Evolutionary conservation across 805 yeast species (phyloP).

Genomic region (Ogataea kodamae): DNA sequence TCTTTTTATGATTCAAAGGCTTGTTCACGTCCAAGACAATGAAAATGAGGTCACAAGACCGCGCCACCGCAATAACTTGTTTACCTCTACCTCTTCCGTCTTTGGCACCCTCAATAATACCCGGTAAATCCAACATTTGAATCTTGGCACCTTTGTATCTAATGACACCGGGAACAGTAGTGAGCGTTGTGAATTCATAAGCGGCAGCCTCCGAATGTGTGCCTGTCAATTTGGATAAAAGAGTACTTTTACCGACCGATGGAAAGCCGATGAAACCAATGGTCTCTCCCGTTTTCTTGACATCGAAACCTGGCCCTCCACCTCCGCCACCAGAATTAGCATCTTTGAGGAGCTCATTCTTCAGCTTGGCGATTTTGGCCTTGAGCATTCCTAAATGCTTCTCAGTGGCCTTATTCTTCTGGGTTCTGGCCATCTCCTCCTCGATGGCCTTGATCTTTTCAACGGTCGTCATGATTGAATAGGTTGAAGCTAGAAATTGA

Average conservation of each 20-base stretch:
- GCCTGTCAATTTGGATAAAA: constrained; percentile 85
- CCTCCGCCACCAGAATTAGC: constrained; percentile 77
- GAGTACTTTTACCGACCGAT: constrained; percentile 87
- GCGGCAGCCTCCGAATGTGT: constrained; percentile 98
- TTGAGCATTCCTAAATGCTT: constrained; percentile 96
- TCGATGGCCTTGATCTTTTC: constrained; percentile 84
- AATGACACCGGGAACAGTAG: constrained; percentile 96
- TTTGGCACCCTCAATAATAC: constrained; percentile 87
- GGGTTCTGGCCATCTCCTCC: constrained; percentile 97
- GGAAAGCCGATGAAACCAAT: constrained; percentile 99
- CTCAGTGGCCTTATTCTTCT: constrained; percentile 95
- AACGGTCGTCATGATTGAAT: constrained; percentile 59
- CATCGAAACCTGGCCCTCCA: constrained; percentile 95
- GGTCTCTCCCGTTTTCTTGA: constrained; percentile 96
- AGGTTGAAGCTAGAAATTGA: constrained; percentile 16
- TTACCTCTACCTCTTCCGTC: constrained; percentile 92
- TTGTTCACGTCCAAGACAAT: constrained; percentile 94
- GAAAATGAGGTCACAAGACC: constrained; percentile 91
- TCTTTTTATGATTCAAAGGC: constrained; percentile 89
- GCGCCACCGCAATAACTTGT: constrained; percentile 98
- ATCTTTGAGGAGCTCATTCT: constrained; percentile 82
- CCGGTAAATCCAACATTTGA: constrained; percentile 92
- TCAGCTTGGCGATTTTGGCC: constrained; percentile 92
- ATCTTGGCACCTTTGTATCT: constrained; percentile 96
- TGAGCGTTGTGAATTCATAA: constrained; percentile 94